These are phyloP conservation scores for Rubia tinctorum DNA, from an alignment of 305 asterid genomes.

Conservation along the genomic window DNA sequence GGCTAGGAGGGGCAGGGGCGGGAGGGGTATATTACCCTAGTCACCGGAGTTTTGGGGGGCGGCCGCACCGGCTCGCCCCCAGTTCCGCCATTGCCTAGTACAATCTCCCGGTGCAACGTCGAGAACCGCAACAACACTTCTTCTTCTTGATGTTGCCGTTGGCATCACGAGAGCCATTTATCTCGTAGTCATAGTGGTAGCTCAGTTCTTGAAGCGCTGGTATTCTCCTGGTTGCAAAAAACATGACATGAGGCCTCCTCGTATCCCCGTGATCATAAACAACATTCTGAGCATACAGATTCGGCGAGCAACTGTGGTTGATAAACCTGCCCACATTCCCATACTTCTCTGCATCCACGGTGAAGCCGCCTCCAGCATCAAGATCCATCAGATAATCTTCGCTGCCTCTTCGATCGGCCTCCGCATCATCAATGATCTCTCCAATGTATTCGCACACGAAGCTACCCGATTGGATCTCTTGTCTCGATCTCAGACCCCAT, in stretches of 20 bases:
- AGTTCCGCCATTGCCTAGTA: no score
- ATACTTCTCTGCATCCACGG: slow-evolving; percentile 29
- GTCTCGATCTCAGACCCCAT: slow-evolving; percentile 35
- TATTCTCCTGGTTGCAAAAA: slow-evolving; percentile 27
- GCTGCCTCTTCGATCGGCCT: slow-evolving; percentile 22
- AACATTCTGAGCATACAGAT: slow-evolving; percentile 35
- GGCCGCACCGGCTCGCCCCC: no score
- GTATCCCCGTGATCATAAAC: slow-evolving; percentile 27
- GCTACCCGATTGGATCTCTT: slow-evolving; percentile 21
- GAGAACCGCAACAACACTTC: slow-evolving; percentile 29
- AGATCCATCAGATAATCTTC: slow-evolving; percentile 33
- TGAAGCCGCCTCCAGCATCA: slow-evolving; percentile 21
- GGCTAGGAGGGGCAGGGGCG: no score
- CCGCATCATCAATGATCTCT: slow-evolving; percentile 26
- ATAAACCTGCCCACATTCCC: slow-evolving; percentile 35
- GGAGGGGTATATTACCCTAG: no score
- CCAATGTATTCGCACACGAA: slow-evolving; percentile 38
- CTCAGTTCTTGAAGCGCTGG: slow-evolving; percentile 29
- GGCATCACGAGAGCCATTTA: slow-evolving; percentile 23
- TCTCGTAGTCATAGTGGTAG: slow-evolving; percentile 29
- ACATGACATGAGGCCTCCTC: slow-evolving; percentile 31
- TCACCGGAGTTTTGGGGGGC: no score
- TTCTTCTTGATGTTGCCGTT: slow-evolving; percentile 31
- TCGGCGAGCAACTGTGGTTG: slow-evolving; percentile 36
- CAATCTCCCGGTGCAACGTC: background rate